Evolutionary conservation across 768 basidiomycete genomes (phyloP), one percentile per base, ranked within the genome.

Genomic region (Lyophyllum decastes): DNA sequence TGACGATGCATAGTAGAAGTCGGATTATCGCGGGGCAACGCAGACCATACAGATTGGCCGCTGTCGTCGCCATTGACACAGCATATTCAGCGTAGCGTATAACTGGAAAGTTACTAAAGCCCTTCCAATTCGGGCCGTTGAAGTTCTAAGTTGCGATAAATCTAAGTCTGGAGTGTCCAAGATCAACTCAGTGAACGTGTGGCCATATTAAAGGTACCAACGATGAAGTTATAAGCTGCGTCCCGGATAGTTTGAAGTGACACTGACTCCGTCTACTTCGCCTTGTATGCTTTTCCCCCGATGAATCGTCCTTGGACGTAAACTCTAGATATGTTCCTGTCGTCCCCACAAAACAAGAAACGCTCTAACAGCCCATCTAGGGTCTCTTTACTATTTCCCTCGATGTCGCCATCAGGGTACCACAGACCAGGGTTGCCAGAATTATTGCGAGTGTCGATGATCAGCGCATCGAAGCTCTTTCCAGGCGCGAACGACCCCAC

Each of bases 381-480:
- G 10, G 55, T 52, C 16, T 57, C 59, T 24, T 62, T 54, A 6
- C 68, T 73, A 68, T 74, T 70, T 47, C 58, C 55, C 54, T 55
- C 57, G 58, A 59, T 65, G 46, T 74, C 76, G 24, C 64, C 68
- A n/a, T 74, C 76, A 12, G 72, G 72, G 34, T 75, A 76, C 86
- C 85, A 88, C 24, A 90, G 59, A 6, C 75, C 80, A 2, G 83
- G 83, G 53, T 87, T 87, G 1, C 80, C 83, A 27, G 78, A 69
- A 38, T 80, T 81, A 44, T 71, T 68, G 30, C 78, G 73, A 8
- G 90, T 76, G 66, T 77, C 83, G 22, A 96, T 85, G 3, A 92
- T 61, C 8, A 98, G 73, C 0, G 96, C 96, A 68, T 98, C 96
- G 66, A 98, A 98, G 60, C 85, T 87, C 74, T 94, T 96, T 2